Evolutionary conservation across 257 asterid genomes (phyloP), one percentile per base, ranked within the genome.

Genomic region (Rehmannia glutinosa): DNA sequence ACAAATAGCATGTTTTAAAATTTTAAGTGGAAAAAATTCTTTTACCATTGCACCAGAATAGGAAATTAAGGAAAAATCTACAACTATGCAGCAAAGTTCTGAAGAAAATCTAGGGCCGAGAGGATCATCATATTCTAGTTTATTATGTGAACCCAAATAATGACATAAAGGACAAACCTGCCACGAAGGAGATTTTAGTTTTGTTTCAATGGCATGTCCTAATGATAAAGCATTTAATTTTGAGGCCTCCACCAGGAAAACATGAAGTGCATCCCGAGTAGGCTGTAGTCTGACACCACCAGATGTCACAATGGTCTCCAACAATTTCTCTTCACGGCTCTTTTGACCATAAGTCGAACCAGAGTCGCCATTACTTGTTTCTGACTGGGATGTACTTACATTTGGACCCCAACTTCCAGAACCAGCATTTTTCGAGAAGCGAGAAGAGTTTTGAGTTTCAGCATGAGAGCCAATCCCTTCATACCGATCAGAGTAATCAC

Each of bases 281-380:
- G 99, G 99, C 81, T 93, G 99, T 70, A 90, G 58, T 54, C 99
- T 96, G 69, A 93, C 96, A 71, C 99, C 99, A 75, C 96, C 91
- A 62, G 96, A 80, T 25, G 99, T 86, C 68, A 89, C 97, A 71
- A 90, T 76, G 62, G 96, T 85, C 78, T 93, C 99, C 57, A 93
- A 65, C 73, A 90, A 73, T 81, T 82, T 90, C 80, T 90, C 92
- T 66, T 93, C 99, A 16, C 90, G 95, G 68, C 85, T 83, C 79
- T 87, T 93, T 65, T 72, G 90, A 57, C 84, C 71, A n/a, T 73
- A 75, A 65, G 79, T 71, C 42, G 80, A 67, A 62, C 64, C 77
- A 13, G 87, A 73, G 68, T 69, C 79, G 17, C 70, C 85, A 66
- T 74, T 80, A 62, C 78, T 62, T 62, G 80, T 79, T 77, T 86